These are phyloP conservation scores for Leptoxyphium fumago DNA, from an alignment of 2,329 filamentous ascomycete species.

Conservation along the genomic window DNA sequence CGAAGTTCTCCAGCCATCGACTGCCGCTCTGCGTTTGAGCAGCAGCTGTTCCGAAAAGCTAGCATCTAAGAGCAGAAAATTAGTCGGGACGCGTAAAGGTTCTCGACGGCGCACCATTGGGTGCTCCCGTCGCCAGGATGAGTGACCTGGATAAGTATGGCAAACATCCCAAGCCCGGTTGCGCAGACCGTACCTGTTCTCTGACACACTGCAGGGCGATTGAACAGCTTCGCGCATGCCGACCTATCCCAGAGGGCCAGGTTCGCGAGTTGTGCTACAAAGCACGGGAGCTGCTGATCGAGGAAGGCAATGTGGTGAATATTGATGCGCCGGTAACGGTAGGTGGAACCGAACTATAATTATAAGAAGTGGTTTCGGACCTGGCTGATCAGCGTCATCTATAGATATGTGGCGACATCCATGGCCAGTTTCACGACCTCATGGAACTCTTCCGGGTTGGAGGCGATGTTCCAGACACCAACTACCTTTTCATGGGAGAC, in stretches of 20 bases:
- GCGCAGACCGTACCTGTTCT: neutral
- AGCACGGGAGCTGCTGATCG: constrained; percentile 85
- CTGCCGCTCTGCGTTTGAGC: too few species aligned
- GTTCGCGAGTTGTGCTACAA: constrained; percentile 97
- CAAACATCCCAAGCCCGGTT: constrained; percentile 2
- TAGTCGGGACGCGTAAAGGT: too few species aligned
- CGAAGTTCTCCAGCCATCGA: too few species aligned
- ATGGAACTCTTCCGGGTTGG: constrained; percentile 95
- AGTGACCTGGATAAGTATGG: constrained; percentile 83
- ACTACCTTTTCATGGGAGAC: constrained; percentile 96
- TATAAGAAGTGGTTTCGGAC: neutral
- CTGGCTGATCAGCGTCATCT: constrained; percentile 4
- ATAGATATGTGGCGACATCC: constrained; percentile 89
- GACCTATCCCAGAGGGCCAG: constrained; percentile 86
- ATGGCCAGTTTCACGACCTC: constrained; percentile 89
- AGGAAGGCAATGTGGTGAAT: constrained; percentile 93
- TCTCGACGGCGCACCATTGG: neutral
- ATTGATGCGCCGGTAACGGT: constrained; percentile 90
- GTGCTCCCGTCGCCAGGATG: constrained; percentile 37
- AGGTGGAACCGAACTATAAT: constrained; percentile 17
- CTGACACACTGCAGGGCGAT: constrained; percentile 53
- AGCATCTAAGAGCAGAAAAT: too few species aligned
- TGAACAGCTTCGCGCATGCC: constrained; percentile 84
- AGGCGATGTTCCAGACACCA: constrained; percentile 86
- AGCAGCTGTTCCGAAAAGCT: too few species aligned